Base-by-base conservation (phyloP, 1,284 basidiomycete genomes). In the Ceratobasidium theobromae region DNA sequence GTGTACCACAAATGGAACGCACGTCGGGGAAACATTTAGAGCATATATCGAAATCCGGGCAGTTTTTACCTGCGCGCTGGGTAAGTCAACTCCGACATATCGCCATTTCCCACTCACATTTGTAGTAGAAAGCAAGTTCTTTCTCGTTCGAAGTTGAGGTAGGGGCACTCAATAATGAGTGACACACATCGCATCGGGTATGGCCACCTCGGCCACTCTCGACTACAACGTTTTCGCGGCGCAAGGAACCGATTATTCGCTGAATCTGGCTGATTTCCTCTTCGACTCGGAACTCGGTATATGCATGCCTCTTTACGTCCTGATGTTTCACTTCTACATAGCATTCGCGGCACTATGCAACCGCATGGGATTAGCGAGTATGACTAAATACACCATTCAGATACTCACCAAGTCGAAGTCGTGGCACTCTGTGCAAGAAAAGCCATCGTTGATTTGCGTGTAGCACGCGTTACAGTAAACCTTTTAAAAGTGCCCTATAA, bases 181-280 rank as follows among this genome's bases (percentile, higher is more conserved):
- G 4, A 32, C 57, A 60, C 30, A 28, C 43, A 33, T 60, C 49
- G 27, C 57, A 60, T 16, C 27, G 14, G 12, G 32, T 32, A 38
- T 35, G 43, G 21, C 45, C 46, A 8, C 57, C 57, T 30, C 57
- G 43, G 8, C 57, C 4, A 12, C 28, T 16, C 9, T 43, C 57
- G 21, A 60, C 32, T 16, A 45, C 23, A n/a, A 60, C 33, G 27
- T 35, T 60, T 8, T 46, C 45, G 18, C 57, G 57, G 4, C 57
- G 57, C 28, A 60, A 35, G 16, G 57, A 48, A 21, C 27, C 43
- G 45, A 60, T 60, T 18, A 60, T 48, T 14, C 45, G 45, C 43
- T 60, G 57, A 32, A 60, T 60, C 27, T 60, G 43, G 14, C 27
- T 60, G 23, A 60, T 60, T 49, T 60, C 57, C 18, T 60, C 57